Evolutionary conservation across 768 basidiomycete species (phyloP).

Genomic region (Trametes cingulata): DNA sequence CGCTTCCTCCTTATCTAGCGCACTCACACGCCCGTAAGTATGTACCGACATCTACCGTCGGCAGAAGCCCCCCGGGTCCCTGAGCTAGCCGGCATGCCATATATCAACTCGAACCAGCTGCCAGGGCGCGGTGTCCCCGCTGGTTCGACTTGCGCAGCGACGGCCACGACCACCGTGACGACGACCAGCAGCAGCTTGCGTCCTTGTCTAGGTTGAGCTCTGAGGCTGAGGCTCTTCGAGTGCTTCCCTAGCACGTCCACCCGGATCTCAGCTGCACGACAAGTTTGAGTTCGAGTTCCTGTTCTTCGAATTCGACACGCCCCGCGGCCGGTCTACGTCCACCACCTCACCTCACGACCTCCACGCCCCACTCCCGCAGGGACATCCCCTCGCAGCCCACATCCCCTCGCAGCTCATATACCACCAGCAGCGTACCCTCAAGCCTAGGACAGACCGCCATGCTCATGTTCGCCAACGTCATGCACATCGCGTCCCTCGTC

Average conservation of each 20-base stretch:
- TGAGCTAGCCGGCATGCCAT: neutral
- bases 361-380: conserved; percentile 1
- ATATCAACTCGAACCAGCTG: neutral
- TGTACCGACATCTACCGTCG: conserved; percentile 7
- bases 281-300: neutral
- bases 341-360: conserved; percentile 1
- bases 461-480: conserved; percentile 7
- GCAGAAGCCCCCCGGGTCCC: neutral
- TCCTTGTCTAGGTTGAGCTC: no score
- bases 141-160: conserved; percentile 7
- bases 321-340: conserved; percentile 9
- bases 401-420: neutral
- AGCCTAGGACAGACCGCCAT: neutral
- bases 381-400: neutral
- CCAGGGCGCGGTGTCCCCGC: neutral
- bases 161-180: no score
- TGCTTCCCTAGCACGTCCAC: no score
- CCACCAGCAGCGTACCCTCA: neutral
- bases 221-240: no score
- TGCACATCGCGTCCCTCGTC: conserved; percentile 3
- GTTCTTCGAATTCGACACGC: neutral
- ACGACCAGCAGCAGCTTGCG: neutral
- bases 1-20: conserved; percentile 2
- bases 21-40: conserved; percentile 9
- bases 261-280: conserved; percentile 10